Conservation (phyloP, 768 basidiomycete species). For the Macrolepiota albuminosa region DNA sequence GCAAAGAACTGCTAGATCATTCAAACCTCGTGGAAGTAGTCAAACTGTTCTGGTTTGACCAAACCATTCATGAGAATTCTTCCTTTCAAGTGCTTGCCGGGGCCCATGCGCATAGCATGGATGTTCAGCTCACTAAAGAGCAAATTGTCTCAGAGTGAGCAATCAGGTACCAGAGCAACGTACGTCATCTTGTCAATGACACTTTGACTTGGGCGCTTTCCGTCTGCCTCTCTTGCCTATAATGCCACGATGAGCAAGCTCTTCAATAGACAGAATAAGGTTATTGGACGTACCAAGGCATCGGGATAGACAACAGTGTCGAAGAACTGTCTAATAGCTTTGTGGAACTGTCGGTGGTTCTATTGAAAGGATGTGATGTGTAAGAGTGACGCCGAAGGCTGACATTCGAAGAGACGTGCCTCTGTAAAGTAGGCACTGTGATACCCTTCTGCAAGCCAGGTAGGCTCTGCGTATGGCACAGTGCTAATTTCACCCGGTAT, state of each 20-base stretch:
- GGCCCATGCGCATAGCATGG: constrained; percentile 92
- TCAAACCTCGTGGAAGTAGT: constrained; percentile 81
- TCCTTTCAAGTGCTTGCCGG: constrained; percentile 89
- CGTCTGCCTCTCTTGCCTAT: constrained; percentile 75
- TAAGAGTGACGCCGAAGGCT: background rate
- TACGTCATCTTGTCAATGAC: constrained; percentile 88
- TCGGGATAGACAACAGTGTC: constrained; percentile 60
- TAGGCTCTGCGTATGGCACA: constrained; percentile 79
- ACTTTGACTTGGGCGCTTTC: constrained; percentile 74
- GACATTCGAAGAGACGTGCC: constrained; percentile 27
- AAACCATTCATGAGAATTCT: constrained; percentile 74
- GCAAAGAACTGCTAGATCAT: background rate
- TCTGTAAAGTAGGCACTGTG: constrained; percentile 74
- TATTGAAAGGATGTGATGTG: constrained; percentile 15
- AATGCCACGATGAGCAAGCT: background rate
- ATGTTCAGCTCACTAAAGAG: constrained; percentile 55
- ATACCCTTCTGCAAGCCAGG: constrained; percentile 64
- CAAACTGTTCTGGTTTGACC: constrained; percentile 82
- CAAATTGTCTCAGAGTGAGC: constrained; percentile 40
- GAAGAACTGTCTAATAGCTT: constrained; percentile 56
- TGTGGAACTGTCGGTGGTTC: constrained; percentile 54
- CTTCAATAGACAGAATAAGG: background rate
- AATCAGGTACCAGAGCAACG: constrained; percentile 45
- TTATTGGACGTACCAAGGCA: constrained; percentile 21
- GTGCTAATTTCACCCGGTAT: constrained; percentile 50